Evolutionary conservation across 1,284 basidiomycete genomes (phyloP), one percentile per base, ranked within the genome.

Genomic region (Schizopora paradoxa): DNA sequence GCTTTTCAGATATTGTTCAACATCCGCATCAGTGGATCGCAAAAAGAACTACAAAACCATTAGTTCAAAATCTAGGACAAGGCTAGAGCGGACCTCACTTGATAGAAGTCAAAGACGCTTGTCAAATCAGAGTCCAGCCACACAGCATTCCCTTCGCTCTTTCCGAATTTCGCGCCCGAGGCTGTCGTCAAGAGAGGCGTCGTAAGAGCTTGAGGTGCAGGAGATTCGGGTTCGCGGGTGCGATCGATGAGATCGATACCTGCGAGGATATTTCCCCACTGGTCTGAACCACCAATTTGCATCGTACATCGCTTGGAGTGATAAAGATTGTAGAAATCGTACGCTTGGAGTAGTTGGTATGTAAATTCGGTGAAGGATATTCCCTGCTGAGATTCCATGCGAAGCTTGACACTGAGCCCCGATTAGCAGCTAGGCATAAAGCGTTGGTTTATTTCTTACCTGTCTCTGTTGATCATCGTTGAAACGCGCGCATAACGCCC

Each of bases 361-460:
- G 86, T 84, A 66, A 99, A 98, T 62, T 99, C 96, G 14, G 94
- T 93, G 69, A 96, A 99, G 8, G 92, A 95, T 53, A 99, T 85
- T 22, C 95, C 86, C 54, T 82, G 76, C 49, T 82, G 77, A 1
- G 85, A 81, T 4, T 75, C 73, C 41, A 97, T 73, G 23, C 94
- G 85, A n/a, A 78, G 77, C 55, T 85, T 86, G 22, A 98, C 93
- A 53, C 92, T 95, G 56, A 21, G 22, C n/a, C n/a, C n/a, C n/a
- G 8, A 38, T n/a, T 35, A 41, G 13, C 42, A 39, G 32, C 34
- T 28, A 31, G 39, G 53, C 22, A 42, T 23, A 14, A 41, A 26
- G 40, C 8, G 5, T 19, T 18, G 16, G 35, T 36, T 8, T 41
- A 36, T 36, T 13, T 56, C 74, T 48, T 52, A 88, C 92, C 90